Conservation (phyloP, 2,329 filamentous ascomycete species). For the Hypoxylon sp. region DNA sequence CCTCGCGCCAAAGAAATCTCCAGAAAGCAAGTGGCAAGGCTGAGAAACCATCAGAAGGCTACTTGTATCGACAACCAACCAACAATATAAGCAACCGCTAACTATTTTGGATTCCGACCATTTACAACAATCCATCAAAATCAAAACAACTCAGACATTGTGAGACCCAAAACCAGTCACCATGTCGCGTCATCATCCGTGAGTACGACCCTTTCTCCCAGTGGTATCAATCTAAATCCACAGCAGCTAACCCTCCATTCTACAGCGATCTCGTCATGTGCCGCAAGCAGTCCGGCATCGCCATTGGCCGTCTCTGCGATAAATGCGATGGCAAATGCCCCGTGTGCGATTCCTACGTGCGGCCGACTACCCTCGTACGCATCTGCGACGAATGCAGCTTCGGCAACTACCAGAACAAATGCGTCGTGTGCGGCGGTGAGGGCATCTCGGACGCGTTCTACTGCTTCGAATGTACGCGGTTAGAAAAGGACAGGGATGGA, state of each 20-base stretch:
- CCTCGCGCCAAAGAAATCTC: constrained; percentile 41
- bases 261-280: constrained; percentile 96
- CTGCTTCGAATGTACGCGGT: constrained; percentile 96
- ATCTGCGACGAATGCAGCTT: constrained; percentile 99
- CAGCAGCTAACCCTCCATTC: constrained; percentile 47
- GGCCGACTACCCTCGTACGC: constrained; percentile 94
- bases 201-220: constrained; percentile 51
- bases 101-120: constrained; percentile 7
- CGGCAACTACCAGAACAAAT: constrained; percentile 99
- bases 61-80: constrained; percentile 34
- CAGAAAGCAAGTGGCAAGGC: constrained; percentile 56
- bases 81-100: background rate
- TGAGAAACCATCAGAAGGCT: constrained; percentile 56
- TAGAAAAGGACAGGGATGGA: constrained; percentile 97
- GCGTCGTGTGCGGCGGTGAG: constrained; percentile 97
- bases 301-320: constrained; percentile 98
- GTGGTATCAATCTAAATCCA: background rate
- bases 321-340: constrained; percentile 99
- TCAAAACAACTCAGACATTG: background rate
- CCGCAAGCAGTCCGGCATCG: constrained; percentile 97
- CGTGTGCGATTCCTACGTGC: constrained; percentile 98
- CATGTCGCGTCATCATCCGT: constrained; percentile 53
- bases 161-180: constrained; percentile 12
- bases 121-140: constrained; percentile 11
- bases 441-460: constrained; percentile 99